These are phyloP conservation scores for Curvularia eragrostidis DNA, from an alignment of 2,329 filamentous ascomycete genomes.

Conservation along the genomic window DNA sequence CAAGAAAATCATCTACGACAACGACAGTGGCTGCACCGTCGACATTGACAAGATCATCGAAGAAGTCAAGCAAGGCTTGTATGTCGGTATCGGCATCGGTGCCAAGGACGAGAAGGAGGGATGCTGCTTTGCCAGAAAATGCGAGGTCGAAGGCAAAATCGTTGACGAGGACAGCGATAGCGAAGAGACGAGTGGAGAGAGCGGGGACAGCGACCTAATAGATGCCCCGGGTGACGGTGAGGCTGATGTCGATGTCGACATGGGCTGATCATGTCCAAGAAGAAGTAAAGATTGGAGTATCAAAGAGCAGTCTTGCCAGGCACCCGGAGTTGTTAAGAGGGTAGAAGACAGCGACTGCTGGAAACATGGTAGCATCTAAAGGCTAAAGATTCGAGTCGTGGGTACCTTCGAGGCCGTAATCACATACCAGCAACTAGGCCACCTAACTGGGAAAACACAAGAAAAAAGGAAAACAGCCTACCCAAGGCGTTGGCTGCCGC, in stretches of 20 bases:
- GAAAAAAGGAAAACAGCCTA: not conserved
- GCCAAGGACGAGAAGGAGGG: slow-evolving; percentile 19
- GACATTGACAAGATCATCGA: slow-evolving; percentile 36
- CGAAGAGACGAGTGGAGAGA: slow-evolving; percentile 8
- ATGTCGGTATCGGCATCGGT: slow-evolving; percentile 31
- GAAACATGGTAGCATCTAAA: not conserved
- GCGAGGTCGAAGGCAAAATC: slow-evolving; percentile 32
- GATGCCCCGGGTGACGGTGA: slow-evolving; percentile 6
- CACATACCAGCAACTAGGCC: slow-evolving; percentile 1
- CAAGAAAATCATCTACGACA: slow-evolving; percentile 34
- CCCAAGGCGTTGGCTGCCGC: not conserved
- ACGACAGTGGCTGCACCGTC: slow-evolving; percentile 23
- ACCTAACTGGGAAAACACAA: too few species aligned
- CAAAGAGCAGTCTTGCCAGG: slow-evolving; percentile 5
- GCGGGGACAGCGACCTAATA: slow-evolving; percentile 13
- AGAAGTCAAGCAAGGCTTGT: slow-evolving; percentile 29
- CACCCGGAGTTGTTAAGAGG: slow-evolving; percentile 2
- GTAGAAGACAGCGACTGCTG: not conserved
- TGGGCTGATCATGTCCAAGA: slow-evolving; percentile 10
- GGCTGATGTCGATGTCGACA: slow-evolving; percentile 14
- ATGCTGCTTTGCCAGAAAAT: slow-evolving; percentile 32
- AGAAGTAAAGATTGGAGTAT: slow-evolving; percentile 1
- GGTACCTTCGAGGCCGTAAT: not conserved
- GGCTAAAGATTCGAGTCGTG: not conserved
- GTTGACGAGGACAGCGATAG: slow-evolving; percentile 34